phyloP scores from a whole-genome alignment of 2,329 filamentous ascomycete genomes.

The Aureobasidium sp. region DNA sequence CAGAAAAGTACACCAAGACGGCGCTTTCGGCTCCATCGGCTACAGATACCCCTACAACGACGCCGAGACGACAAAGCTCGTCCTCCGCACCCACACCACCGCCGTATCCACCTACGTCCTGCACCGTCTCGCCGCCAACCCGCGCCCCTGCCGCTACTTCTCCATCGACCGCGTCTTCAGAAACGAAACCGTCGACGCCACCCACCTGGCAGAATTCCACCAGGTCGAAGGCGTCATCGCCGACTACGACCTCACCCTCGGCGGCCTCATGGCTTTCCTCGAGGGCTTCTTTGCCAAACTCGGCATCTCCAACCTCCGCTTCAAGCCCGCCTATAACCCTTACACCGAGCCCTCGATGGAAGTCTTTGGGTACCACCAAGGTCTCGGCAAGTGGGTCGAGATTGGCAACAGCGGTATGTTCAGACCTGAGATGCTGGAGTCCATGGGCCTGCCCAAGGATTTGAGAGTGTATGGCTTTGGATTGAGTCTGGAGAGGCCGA shows the following conservation, averaged over 20 bases:
- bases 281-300: constrained; percentile 95
- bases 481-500: constrained; percentile 83
- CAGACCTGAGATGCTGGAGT: constrained; percentile 91
- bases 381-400: constrained; percentile 84
- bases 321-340: constrained; percentile 96
- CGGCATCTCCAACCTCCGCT: constrained; percentile 78
- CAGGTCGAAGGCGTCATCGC: constrained; percentile 98
- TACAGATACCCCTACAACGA: constrained; percentile 93
- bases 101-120: constrained; percentile 86
- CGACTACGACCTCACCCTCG: constrained; percentile 86
- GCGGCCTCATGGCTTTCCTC: constrained; percentile 90
- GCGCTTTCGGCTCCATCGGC: constrained; percentile 90
- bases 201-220: constrained; percentile 96
- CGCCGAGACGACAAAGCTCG: constrained; percentile 78
- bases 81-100: constrained; percentile 94
- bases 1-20: constrained; percentile 76
- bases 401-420: constrained; percentile 99
- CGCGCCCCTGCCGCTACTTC: constrained; percentile 89
- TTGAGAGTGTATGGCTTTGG: constrained; percentile 94
- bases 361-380: constrained; percentile 92
- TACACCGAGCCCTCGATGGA: constrained; percentile 97
- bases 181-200: constrained; percentile 95
- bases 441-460: constrained; percentile 88
- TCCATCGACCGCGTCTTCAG: constrained; percentile 97
- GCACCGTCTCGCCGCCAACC: constrained; percentile 77